These are phyloP conservation scores for Hagleromyces aurorensis DNA, from an alignment of 805 yeast genomes.

Conservation along the genomic window DNA sequence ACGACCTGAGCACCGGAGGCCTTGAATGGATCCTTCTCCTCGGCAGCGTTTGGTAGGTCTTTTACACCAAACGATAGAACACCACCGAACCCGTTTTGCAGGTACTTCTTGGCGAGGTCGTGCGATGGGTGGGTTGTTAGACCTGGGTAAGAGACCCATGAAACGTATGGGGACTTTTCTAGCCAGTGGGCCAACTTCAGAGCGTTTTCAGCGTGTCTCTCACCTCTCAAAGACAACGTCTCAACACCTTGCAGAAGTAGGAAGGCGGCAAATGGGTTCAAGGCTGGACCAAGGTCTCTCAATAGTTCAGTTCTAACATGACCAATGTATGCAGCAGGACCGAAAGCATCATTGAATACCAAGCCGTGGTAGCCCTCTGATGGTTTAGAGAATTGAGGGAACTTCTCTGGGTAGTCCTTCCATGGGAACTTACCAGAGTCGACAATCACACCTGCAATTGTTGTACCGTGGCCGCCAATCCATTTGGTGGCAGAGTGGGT, in stretches of 20 bases:
- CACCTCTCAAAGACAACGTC: constrained; percentile 87
- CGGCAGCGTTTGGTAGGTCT: constrained; percentile 38
- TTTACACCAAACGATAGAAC: constrained; percentile 87
- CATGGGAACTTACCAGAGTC: constrained; percentile 94
- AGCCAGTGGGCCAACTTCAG: constrained; percentile 70
- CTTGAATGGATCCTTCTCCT: constrained; percentile 51
- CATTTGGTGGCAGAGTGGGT: constrained; percentile 95
- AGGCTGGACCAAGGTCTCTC: constrained; percentile 87
- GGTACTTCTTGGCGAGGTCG: constrained; percentile 74
- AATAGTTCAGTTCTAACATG: constrained; percentile 77
- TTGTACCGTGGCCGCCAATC: constrained; percentile 97
- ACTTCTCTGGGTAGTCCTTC: constrained; percentile 75
- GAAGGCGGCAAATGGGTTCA: constrained; percentile 86
- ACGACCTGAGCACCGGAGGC: constrained; percentile 80
- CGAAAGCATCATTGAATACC: constrained; percentile 72
- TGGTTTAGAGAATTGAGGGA: constrained; percentile 87
- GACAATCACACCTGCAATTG: constrained; percentile 84
- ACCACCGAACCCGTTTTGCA: constrained; percentile 76
- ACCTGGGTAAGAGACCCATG: constrained; percentile 92
- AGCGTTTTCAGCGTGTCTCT: constrained; percentile 83
- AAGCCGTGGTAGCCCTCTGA: constrained; percentile 92
- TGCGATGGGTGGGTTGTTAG: constrained; percentile 70
- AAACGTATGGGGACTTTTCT: constrained; percentile 63
- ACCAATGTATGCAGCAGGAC: constrained; percentile 68
- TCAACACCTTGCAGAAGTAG: constrained; percentile 86